Percentiles rank a stretch among this genome's conserved stretches.
Evolutionary conservation across 345 rosid genomes (phyloP).

Genomic region (Euclidium syriacum): DNA sequence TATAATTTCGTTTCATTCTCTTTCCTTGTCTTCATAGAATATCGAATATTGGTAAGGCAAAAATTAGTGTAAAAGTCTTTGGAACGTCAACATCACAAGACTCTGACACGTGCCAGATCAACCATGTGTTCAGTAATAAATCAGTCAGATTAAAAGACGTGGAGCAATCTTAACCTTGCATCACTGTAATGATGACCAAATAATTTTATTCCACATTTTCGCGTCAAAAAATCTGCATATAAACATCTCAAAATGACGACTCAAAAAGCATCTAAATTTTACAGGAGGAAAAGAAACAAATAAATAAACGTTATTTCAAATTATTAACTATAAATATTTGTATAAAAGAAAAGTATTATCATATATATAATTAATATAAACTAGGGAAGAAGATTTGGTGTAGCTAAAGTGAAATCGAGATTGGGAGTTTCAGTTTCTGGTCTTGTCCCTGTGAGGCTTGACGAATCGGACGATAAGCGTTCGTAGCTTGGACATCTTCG

Average conservation of each 20-base stretch:
- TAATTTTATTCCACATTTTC: slow-evolving; percentile 23
- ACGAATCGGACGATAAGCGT: slow-evolving; percentile 25
- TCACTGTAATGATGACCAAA: slow-evolving; percentile 34
- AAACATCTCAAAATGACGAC: not conserved
- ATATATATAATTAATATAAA: not conserved
- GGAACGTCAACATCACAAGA: slow-evolving; percentile 22
- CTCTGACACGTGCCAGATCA: slow-evolving; percentile 19
- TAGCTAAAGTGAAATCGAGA: slow-evolving; percentile 33
- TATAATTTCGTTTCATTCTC: slow-evolving; percentile 10
- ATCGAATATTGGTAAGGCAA: not conserved
- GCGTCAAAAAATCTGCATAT: slow-evolving; percentile 1
- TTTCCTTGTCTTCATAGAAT: not conserved
- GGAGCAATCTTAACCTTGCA: not conserved
- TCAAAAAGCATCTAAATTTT: slow-evolving; percentile 8
- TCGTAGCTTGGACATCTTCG: slow-evolving; percentile 28
- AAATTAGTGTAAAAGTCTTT: slow-evolving; percentile 1
- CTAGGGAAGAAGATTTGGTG: slow-evolving; percentile 17
- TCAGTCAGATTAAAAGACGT: slow-evolving; percentile 2
- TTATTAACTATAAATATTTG: no score
- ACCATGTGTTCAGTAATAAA: slow-evolving; percentile 14
- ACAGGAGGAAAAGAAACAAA: not conserved
- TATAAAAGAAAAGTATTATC: no score
- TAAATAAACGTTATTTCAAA: not conserved
- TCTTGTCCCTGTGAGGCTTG: slow-evolving; percentile 28
- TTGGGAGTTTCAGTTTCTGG: slow-evolving; percentile 24